Percentiles rank a stretch among this genome's conserved stretches.
These are phyloP conservation scores for Blumeria hordei DNA, from an alignment of 2,329 filamentous ascomycete species.

Conservation along the genomic window DNA sequence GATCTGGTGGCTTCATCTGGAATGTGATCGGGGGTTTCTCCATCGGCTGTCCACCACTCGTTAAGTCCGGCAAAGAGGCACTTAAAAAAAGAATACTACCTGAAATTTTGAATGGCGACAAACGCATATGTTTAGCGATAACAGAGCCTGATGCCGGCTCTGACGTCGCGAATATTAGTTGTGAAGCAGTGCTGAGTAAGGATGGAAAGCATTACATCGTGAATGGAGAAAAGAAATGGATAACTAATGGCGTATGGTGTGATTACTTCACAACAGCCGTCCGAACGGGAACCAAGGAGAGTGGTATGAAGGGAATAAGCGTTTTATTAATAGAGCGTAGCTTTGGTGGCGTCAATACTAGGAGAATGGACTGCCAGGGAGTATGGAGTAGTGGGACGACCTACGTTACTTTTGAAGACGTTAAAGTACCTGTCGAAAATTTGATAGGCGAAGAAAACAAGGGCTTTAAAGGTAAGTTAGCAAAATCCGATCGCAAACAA, in stretches of 20 bases:
- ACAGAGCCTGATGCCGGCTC: slow-evolving; percentile 89
- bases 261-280: slow-evolving; percentile 98
- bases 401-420: slow-evolving; percentile 95
- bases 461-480: slow-evolving; percentile 53
- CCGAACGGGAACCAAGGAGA: slow-evolving; percentile 43
- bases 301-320: slow-evolving; percentile 80
- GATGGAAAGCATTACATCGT: slow-evolving; percentile 99
- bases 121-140: slow-evolving; percentile 92
- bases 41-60: slow-evolving; percentile 73
- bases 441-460: slow-evolving; percentile 94
- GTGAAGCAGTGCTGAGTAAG: slow-evolving; percentile 80
- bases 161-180: slow-evolving; percentile 86
- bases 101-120: slow-evolving; percentile 71
- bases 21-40: slow-evolving; percentile 91
- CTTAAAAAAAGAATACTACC: slow-evolving; percentile 75
- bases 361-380: slow-evolving; percentile 95
- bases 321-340: slow-evolving; percentile 79
- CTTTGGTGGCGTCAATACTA: slow-evolving; percentile 64
- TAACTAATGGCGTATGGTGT: slow-evolving; percentile 89
- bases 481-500: background rate
- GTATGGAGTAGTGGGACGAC: slow-evolving; percentile 90
- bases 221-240: slow-evolving; percentile 99
- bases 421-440: slow-evolving; percentile 99
- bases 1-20: slow-evolving; percentile 87
- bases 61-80: slow-evolving; percentile 74